Percentiles rank a stretch among this genome's conserved stretches.
Conservation (phyloP, 305 asterid species). For the Solanum chacoense region DNA sequence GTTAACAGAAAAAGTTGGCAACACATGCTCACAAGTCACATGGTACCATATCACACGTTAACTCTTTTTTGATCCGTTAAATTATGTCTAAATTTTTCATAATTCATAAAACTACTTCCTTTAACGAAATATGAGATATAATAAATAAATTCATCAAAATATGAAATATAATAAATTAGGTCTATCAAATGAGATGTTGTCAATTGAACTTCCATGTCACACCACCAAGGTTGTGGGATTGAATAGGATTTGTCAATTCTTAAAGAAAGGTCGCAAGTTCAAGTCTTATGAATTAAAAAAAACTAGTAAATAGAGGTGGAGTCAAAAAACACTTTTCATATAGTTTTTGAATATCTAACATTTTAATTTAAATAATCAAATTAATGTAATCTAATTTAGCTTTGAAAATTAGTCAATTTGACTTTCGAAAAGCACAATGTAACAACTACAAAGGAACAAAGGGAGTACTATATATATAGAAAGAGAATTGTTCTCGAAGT, state of each 20-base stretch:
- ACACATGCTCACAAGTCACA: slow-evolving; percentile 17
- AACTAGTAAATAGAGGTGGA: background rate
- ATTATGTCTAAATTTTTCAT: background rate
- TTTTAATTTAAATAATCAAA: too few species aligned
- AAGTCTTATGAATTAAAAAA: too few species aligned
- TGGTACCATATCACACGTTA: slow-evolving; percentile 1
- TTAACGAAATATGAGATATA: background rate
- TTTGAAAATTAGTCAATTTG: too few species aligned
- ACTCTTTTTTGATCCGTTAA: slow-evolving; percentile 8
- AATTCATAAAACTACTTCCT: background rate
- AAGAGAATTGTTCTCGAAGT: too few species aligned
- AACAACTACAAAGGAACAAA: too few species aligned
- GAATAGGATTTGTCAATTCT: background rate
- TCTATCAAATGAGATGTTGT: background rate
- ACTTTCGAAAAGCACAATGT: too few species aligned
- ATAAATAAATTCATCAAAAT: background rate
- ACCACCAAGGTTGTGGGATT: background rate
- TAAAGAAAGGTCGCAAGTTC: too few species aligned
- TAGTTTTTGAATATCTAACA: too few species aligned
- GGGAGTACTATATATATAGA: too few species aligned
- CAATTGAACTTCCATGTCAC: background rate
- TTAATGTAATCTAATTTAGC: too few species aligned
- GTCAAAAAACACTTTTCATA: too few species aligned
- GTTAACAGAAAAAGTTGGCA: slow-evolving; percentile 21
- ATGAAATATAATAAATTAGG: background rate